A percentile compares a stretch with the other conserved stretches of the same genome.
These are phyloP conservation scores for Diaporthe eres DNA, from an alignment of 2,329 filamentous ascomycete species.

Conservation along the genomic window DNA sequence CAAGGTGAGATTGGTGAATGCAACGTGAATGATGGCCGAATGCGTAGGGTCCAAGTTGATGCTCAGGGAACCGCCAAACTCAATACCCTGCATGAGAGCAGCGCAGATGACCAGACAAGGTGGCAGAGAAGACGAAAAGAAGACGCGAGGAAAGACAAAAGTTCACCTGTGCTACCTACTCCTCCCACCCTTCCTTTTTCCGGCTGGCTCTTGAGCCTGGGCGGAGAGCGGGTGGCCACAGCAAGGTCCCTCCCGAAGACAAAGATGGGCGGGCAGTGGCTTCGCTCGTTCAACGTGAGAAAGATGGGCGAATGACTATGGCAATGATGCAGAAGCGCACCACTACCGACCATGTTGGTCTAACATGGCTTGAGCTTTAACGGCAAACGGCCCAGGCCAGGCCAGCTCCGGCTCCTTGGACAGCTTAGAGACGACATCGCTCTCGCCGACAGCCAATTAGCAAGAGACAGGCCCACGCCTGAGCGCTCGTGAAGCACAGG, in stretches of 20 bases:
- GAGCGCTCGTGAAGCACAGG: conserved; percentile 27
- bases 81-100: conserved; percentile 18
- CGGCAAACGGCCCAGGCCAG: conserved; percentile 20
- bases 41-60: conserved; percentile 31
- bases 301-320: conserved; percentile 10
- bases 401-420: conserved; percentile 16
- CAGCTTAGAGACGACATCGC: conserved; percentile 7
- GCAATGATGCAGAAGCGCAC: conserved; percentile 30
- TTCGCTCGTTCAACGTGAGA: conserved; percentile 31
- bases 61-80: conserved; percentile 1
- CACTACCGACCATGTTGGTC: conserved; percentile 15
- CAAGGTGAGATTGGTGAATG: conserved; percentile 33
- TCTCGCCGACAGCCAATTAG: conserved; percentile 32
- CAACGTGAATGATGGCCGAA: neutral
- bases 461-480: conserved; percentile 24
- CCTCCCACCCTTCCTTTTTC: conserved; percentile 22
- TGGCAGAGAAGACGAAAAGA: conserved; percentile 23
- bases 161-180: conserved; percentile 36
- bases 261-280: conserved; percentile 16
- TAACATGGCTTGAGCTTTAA: conserved; percentile 13
- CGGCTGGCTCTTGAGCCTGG: conserved; percentile 30
- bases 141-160: conserved; percentile 2
- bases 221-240: conserved; percentile 35
- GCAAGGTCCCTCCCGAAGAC: conserved; percentile 22
- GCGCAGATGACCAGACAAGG: neutral